A percentile compares a stretch with the other conserved stretches of the same genome.
Evolutionary conservation across 768 basidiomycete genomes (phyloP).

Genomic region (Kwoniella sp.): DNA sequence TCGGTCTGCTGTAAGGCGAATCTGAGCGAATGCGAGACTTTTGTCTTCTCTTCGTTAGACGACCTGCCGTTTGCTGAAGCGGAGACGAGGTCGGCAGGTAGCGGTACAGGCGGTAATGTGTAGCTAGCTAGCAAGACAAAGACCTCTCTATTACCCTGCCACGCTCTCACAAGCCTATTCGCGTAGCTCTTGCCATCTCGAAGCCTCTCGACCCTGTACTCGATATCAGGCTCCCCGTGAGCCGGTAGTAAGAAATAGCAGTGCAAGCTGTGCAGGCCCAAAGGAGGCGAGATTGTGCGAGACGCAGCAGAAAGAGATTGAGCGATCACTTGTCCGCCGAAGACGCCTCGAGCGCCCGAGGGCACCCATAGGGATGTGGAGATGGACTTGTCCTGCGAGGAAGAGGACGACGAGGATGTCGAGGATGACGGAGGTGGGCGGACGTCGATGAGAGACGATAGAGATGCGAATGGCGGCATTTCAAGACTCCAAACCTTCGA

Average conservation of each 20-base stretch:
- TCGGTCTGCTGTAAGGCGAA: conserved; percentile 21
- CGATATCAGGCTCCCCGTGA: conserved; percentile 35
- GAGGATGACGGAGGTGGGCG: not conserved
- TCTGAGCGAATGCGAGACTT: conserved; percentile 33
- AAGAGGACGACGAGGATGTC: not conserved
- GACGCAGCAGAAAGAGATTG: conserved; percentile 50
- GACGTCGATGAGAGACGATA: not conserved
- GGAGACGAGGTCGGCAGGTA: conserved; percentile 1
- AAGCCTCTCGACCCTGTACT: conserved; percentile 49
- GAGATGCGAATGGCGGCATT: conserved; percentile 3
- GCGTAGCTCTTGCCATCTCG: conserved; percentile 51
- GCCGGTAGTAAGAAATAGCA: conserved; percentile 54
- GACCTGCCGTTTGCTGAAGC: not conserved
- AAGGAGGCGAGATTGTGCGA: conserved; percentile 31
- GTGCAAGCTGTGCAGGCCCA: conserved; percentile 50
- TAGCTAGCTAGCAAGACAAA: conserved; percentile 53
- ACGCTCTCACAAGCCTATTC: conserved; percentile 48
- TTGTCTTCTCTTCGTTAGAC: not conserved
- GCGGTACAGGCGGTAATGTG: conserved; percentile 29
- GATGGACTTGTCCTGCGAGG: conserved; percentile 9
- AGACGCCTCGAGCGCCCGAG: conserved; percentile 51
- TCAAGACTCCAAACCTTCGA: too few relatives aligned
- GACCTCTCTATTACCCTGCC: conserved; percentile 48
- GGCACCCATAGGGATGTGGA: conserved; percentile 46
- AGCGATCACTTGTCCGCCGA: conserved; percentile 57